Evolutionary conservation across 1,139 yeast genomes (phyloP).

Genomic region (Yamadazyma triangularis): DNA sequence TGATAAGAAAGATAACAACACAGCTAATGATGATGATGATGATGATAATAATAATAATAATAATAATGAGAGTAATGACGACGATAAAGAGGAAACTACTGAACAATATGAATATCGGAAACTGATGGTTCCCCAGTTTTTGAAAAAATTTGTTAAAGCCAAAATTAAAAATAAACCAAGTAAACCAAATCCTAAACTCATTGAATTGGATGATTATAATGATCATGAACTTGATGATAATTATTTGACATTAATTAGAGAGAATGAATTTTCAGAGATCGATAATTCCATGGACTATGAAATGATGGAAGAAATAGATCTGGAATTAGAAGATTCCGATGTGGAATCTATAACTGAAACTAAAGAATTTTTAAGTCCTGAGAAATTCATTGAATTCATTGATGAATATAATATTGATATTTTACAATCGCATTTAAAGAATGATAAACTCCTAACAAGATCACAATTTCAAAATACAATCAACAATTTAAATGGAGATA

Average conservation of each 20-base stretch:
- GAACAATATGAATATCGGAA: constrained; percentile 20
- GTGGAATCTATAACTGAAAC: constrained; percentile 15
- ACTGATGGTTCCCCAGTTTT: constrained; percentile 21
- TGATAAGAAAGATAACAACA: neutral
- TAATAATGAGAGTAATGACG: constrained; percentile 5
- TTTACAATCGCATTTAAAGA: constrained; percentile 32
- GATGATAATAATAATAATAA: neutral
- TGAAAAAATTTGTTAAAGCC: constrained; percentile 18
- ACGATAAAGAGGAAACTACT: constrained; percentile 13
- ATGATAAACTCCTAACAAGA: constrained; percentile 32
- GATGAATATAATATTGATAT: constrained; percentile 21
- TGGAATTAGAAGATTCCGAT: constrained; percentile 21
- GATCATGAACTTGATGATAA: constrained; percentile 18
- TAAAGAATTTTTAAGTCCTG: constrained; percentile 23
- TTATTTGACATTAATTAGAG: constrained; percentile 23
- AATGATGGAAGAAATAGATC: constrained; percentile 10
- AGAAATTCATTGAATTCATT: constrained; percentile 27
- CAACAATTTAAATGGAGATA: constrained; percentile 9
- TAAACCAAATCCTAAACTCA: constrained; percentile 5
- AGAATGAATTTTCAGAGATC: constrained; percentile 34
- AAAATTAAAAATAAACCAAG: constrained; percentile 4
- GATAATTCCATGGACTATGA: constrained; percentile 46
- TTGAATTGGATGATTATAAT: constrained; percentile 19
- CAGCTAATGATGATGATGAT: constrained; percentile 1
- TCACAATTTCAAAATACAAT: constrained; percentile 26